Base-by-base conservation (phyloP, 352 stramenopile species). In the Globisporangium cylindrosporum region DNA sequence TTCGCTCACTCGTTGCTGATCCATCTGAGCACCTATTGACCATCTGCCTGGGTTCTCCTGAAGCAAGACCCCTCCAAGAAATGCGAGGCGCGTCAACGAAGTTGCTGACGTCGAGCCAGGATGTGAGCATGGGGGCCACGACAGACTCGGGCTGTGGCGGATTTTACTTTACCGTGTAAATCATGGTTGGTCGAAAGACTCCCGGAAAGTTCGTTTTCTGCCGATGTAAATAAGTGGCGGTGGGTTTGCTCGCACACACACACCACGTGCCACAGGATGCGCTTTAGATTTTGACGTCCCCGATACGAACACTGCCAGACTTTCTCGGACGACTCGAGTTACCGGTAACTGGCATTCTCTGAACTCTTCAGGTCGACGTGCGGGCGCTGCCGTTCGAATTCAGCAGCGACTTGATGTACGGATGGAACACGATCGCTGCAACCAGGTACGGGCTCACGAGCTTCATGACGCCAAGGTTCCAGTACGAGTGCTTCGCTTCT, bases 381-480 rank as follows among this genome's bases (percentile, higher is more conserved):
- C 48, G 57, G 18, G 9, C 48, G 54, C 49, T 67, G n/a, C 12
- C 14, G 24, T 57, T 46, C 1, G 36, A 24, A 43, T 79, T 74
- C 36, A 89, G 60, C 8, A 86, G 64, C 9, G 73, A 76, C 67
- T 88, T 91, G 29, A 82, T 73, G 49, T 86, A 90, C 56, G 81
- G 81, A 62, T 91, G 78, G 54, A 88, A 88, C 25, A 86, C 72
- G 66, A 89, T 82, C 64, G 76, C 82, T 1, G 79, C 79, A 10
- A 91, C 54, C 18, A 91, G 64, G n/a, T 89, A 91, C 32, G 81
- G 79, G 54, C 80, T 85, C 22, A 82, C 67, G 14, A 82, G 61
- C 59, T 83, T 76, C 71, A 89, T 75, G n/a, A 86, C 79, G 25
- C 83, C 79, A 53, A 73, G 83, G 54, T 81, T 78, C 73, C 77